These are phyloP conservation scores for Taiozyma sp. DNA, from an alignment of 1,139 yeast species.

Conservation along the genomic window DNA sequence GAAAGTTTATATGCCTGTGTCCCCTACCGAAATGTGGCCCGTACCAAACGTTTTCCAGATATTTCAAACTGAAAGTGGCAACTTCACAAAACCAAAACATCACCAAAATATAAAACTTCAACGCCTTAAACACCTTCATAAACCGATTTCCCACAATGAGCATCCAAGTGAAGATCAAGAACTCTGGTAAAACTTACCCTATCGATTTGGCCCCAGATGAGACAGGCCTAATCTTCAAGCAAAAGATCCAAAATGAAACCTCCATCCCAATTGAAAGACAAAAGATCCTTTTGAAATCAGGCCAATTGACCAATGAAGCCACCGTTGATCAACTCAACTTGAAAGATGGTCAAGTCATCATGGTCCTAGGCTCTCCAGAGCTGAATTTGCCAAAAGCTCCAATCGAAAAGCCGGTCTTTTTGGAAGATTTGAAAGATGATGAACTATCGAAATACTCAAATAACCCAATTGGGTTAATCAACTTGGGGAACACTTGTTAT, in stretches of 20 bases:
- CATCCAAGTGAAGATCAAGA: conserved; percentile 47
- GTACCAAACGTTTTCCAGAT: neutral
- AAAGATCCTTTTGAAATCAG: conserved; percentile 85
- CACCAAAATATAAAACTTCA: neutral
- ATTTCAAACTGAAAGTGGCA: neutral
- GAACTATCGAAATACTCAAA: conserved; percentile 11
- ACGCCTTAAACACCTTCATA: too few relatives aligned
- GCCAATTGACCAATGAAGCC: conserved; percentile 73
- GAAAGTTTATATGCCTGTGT: neutral
- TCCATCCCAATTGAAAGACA: conserved; percentile 85
- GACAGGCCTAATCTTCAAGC: conserved; percentile 67
- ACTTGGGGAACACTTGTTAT: conserved; percentile 94
- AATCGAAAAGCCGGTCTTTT: conserved; percentile 48
- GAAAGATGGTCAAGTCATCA: conserved; percentile 63
- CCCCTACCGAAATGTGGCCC: neutral
- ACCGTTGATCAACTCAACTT: conserved; percentile 46
- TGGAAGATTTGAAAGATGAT: conserved; percentile 57
- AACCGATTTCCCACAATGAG: neutral
- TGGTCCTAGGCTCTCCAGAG: conserved; percentile 93
- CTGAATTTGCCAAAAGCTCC: conserved; percentile 59
- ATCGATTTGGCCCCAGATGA: conserved; percentile 53
- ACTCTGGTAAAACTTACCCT: conserved; percentile 80
- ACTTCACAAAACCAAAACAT: neutral
- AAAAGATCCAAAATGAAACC: conserved; percentile 67
- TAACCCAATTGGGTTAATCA: conserved; percentile 79